phyloP scores from a whole-genome alignment of 192 early-diverging fungal species.

The Coemansia asiatica region DNA sequence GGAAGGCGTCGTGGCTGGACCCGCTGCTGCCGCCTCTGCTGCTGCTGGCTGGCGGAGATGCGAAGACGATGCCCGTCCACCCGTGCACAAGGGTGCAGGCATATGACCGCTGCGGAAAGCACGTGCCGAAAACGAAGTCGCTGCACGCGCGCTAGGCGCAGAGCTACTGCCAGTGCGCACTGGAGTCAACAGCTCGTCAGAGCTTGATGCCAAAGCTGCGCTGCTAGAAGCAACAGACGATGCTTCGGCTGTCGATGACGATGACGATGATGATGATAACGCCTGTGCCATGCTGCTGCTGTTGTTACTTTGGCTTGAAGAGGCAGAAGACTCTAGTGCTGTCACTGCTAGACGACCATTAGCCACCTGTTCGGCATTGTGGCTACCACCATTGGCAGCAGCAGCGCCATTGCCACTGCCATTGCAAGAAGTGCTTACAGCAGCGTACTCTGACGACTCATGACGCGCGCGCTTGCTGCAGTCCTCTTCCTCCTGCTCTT shows the following conservation, averaged over 20 bases:
- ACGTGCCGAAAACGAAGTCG: slow-evolving; percentile 21
- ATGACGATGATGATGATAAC: too few species aligned
- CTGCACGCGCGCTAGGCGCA: slow-evolving; percentile 8
- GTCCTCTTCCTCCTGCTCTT: slow-evolving; percentile 17
- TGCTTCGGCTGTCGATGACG: not conserved
- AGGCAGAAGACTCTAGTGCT: not conserved
- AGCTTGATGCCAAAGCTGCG: not conserved
- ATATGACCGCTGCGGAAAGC: slow-evolving; percentile 31
- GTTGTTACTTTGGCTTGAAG: not conserved
- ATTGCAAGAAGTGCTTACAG: slow-evolving; percentile 9
- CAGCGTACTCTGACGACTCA: slow-evolving; percentile 14
- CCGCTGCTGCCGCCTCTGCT: not conserved
- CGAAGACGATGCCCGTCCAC: slow-evolving; percentile 8
- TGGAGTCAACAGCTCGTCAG: not conserved
- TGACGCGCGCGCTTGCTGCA: slow-evolving; percentile 42
- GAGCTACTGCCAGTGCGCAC: not conserved
- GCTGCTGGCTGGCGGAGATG: slow-evolving; percentile 5
- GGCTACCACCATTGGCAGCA: slow-evolving; percentile 1
- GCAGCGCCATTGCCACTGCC: slow-evolving; percentile 3
- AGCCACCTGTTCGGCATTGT: not conserved
- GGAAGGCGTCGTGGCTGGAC: slow-evolving; percentile 8
- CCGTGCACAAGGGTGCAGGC: slow-evolving; percentile 29
- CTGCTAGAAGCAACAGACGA: not conserved
- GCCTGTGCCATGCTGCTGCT: not conserved
- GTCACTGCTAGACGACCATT: not conserved